Evolutionary conservation across 768 basidiomycete genomes (phyloP).

Genomic region (Boletus pseudo-olivaceus): DNA sequence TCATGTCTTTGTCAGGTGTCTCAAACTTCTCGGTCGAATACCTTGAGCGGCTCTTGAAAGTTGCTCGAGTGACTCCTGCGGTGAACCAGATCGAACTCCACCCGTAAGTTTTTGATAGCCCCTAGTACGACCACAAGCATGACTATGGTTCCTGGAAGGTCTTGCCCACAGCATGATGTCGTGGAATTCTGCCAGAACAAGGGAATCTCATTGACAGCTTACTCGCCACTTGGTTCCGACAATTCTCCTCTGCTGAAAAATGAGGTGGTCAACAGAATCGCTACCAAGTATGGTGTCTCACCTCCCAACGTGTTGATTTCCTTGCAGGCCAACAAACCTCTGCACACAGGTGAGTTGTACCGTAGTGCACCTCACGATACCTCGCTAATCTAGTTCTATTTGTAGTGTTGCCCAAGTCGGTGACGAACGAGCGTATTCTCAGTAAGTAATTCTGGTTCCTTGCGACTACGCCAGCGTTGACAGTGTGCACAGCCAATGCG

Average conservation of each 20-base stretch:
- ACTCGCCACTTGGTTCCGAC: slow-evolving; percentile 76
- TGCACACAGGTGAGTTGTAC: slow-evolving; percentile 42
- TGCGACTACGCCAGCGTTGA: neutral
- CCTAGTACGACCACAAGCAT: neutral
- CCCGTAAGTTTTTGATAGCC: slow-evolving; percentile 43
- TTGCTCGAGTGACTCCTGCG: slow-evolving; percentile 58
- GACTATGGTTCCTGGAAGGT: slow-evolving; percentile 30
- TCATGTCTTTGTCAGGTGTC: slow-evolving; percentile 40
- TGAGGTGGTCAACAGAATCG: slow-evolving; percentile 56
- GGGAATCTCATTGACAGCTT: slow-evolving; percentile 71
- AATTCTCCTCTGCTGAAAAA: slow-evolving; percentile 64
- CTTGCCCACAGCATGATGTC: slow-evolving; percentile 64
- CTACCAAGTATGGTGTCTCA: slow-evolving; percentile 53
- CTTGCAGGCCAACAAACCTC: slow-evolving; percentile 65
- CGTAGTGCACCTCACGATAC: neutral
- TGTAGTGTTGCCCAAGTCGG: slow-evolving; percentile 71
- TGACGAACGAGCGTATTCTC: slow-evolving; percentile 62
- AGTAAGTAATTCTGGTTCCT: slow-evolving; percentile 29
- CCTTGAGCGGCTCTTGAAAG: slow-evolving; percentile 57
- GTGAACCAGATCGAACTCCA: slow-evolving; percentile 81
- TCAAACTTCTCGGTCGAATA: slow-evolving; percentile 69
- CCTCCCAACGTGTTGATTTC: slow-evolving; percentile 70
- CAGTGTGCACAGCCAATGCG: slow-evolving; percentile 44
- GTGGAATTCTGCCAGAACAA: slow-evolving; percentile 57
- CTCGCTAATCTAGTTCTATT: slow-evolving; percentile 9